Percentiles rank a stretch among this genome's conserved stretches.
phyloP scores from a whole-genome alignment of 2,329 filamentous ascomycete genomes.

The Harringtonia lauricola region DNA sequence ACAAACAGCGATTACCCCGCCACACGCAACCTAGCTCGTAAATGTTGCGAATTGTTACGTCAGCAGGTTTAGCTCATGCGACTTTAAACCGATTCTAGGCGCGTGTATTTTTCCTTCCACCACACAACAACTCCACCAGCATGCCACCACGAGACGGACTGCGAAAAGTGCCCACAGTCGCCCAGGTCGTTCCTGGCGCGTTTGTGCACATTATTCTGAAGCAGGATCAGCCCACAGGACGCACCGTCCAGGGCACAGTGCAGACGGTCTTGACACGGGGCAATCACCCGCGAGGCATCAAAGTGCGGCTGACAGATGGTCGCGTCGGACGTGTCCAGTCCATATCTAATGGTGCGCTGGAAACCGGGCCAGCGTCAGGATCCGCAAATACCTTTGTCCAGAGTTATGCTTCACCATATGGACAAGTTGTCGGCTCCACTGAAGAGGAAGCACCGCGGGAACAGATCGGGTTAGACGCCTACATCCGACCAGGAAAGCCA shows the following conservation, averaged over 20 bases:
- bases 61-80: too few species aligned
- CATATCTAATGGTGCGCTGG: conserved; percentile 26
- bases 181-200: conserved; percentile 47
- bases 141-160: conserved; percentile 1
- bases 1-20: too few species aligned
- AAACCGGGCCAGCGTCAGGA: background rate
- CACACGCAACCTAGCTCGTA: too few species aligned
- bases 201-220: conserved; percentile 65
- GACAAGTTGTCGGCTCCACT: background rate
- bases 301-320: conserved; percentile 62
- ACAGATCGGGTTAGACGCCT: conserved; percentile 38
- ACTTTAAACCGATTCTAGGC: too few species aligned
- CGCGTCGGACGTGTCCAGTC: conserved; percentile 64
- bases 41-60: too few species aligned
- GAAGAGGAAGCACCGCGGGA: conserved; percentile 23
- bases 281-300: conserved; percentile 69
- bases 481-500: conserved; percentile 24
- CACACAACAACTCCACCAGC: too few species aligned
- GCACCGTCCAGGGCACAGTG: conserved; percentile 56
- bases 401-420: background rate
- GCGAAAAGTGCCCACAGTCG: conserved; percentile 4
- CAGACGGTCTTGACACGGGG: conserved; percentile 59
- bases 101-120: too few species aligned
- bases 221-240: conserved; percentile 62
- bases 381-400: background rate